Evolutionary conservation across 2,329 filamentous ascomycete genomes (phyloP).

Genomic region (Talaromyces piceae): DNA sequence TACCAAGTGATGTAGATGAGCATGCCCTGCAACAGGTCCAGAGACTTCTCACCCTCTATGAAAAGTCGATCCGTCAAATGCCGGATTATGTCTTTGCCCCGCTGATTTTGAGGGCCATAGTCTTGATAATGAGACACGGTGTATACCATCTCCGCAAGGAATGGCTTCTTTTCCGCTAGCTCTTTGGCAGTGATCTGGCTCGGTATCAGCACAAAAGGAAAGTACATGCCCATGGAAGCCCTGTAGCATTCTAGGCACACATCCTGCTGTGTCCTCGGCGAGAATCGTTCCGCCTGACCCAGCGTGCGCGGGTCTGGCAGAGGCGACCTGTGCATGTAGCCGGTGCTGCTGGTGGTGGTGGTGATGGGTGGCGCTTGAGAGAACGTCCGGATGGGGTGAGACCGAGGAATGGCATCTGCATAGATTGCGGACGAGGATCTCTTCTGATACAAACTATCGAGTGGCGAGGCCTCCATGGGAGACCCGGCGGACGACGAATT

Average conservation of each 20-base stretch:
- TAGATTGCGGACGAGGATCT: neutral
- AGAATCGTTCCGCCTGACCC: neutral
- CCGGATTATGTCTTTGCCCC: slow-evolving; percentile 20
- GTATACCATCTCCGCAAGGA: slow-evolving; percentile 24
- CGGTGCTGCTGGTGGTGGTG: neutral
- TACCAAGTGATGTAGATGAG: slow-evolving; percentile 26
- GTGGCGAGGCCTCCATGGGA: neutral
- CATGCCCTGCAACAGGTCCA: slow-evolving; percentile 28
- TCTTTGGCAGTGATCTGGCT: slow-evolving; percentile 1
- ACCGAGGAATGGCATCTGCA: neutral
- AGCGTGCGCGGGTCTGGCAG: neutral
- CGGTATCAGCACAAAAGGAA: slow-evolving; percentile 10
- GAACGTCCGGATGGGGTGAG: neutral
- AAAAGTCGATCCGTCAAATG: slow-evolving; percentile 21
- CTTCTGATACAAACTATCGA: neutral
- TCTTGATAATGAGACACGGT: slow-evolving; percentile 19
- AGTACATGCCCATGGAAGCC: slow-evolving; percentile 3
- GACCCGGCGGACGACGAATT: neutral
- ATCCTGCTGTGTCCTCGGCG: slow-evolving; percentile 1
- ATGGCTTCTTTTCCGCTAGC: slow-evolving; percentile 18
- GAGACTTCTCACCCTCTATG: slow-evolving; percentile 20
- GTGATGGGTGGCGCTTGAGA: neutral
- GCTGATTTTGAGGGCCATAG: slow-evolving; percentile 16
- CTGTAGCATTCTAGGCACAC: slow-evolving; percentile 1
- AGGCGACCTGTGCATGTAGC: neutral